Evolutionary conservation across 495 filamentous ascomycete genomes (phyloP), one percentile per base, ranked within the genome.

Genomic region (Podospora didyma): DNA sequence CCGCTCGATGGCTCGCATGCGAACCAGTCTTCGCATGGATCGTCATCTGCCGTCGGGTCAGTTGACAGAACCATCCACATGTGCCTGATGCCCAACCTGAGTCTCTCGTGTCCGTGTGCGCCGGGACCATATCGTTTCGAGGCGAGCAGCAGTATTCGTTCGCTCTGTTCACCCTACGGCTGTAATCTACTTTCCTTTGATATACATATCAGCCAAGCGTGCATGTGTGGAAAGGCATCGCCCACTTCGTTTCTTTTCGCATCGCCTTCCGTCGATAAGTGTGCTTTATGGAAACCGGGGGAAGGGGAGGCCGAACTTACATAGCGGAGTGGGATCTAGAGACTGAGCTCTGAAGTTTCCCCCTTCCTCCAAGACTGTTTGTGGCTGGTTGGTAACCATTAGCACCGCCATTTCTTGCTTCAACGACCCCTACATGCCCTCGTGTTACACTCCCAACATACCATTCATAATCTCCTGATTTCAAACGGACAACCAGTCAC

Each of bases 1-100:
- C 12, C 10, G 22, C n/a, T 42, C 20, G 47, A 34, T 62, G 46
- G 51, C 52, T 56, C 31, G 56, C 53, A 56, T 56, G 39, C 35
- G 7, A 42, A 31, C 26, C 26, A 31, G 26, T 31, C 9, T 31
- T 31, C 26, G 3, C 26, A 31, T 31, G 26, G 4, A 31, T 31
- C 9, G 26, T 31, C 26, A 31, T 31, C 49, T 14, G 35, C 49
- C 49, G 49, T 28, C 49, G 31, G 7, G 21, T 28, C 49, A 51
- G 24, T 51, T 28, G 49, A 23, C 24, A 17, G 49, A 21, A 19
- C 49, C 24, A 20, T 51, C 24, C 31, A 26, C n/a, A 42, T 4
- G 26, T 26, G 54, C 34, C 54, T 51, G 22, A n/a, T 31, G 26
- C 26, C 26, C 26, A 31, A 31, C 26, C 26, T 31, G 26, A 31